These are phyloP conservation scores for Talinum fruticosum DNA, from an alignment of 148 eudicot species.

Conservation along the genomic window DNA sequence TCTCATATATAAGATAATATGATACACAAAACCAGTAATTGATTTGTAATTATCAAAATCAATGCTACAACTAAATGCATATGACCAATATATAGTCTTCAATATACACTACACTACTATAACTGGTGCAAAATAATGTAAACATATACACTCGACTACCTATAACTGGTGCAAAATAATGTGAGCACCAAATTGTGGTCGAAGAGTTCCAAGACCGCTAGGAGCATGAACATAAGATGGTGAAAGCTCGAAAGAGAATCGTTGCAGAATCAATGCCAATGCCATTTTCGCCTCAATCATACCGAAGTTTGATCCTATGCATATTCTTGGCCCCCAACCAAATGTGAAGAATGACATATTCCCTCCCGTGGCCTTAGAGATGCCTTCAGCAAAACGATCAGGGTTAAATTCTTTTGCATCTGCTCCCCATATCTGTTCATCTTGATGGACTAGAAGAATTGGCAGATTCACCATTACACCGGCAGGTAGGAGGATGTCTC, in stretches of 20 bases:
- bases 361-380: slow-evolving; percentile 16
- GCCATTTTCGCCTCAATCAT: neutral
- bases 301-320: neutral
- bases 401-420: neutral
- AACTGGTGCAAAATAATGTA: too few relatives aligned
- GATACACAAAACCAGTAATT: too few relatives aligned
- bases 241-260: slow-evolving; percentile 5
- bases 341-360: slow-evolving; percentile 21
- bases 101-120: too few relatives aligned
- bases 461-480: neutral
- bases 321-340: slow-evolving; percentile 5
- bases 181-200: slow-evolving; percentile 1
- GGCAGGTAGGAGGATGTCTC: neutral
- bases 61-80: too few relatives aligned
- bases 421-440: neutral
- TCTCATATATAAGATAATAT: too few relatives aligned
- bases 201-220: neutral
- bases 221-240: neutral
- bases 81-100: too few relatives aligned
- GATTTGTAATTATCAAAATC: too few relatives aligned
- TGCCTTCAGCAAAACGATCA: neutral
- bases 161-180: too few relatives aligned
- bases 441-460: neutral
- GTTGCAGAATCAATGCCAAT: slow-evolving; percentile 7
- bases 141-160: too few relatives aligned